Evolutionary conservation across 2,329 filamentous ascomycete species (phyloP).

Genomic region (Nemania sp.): DNA sequence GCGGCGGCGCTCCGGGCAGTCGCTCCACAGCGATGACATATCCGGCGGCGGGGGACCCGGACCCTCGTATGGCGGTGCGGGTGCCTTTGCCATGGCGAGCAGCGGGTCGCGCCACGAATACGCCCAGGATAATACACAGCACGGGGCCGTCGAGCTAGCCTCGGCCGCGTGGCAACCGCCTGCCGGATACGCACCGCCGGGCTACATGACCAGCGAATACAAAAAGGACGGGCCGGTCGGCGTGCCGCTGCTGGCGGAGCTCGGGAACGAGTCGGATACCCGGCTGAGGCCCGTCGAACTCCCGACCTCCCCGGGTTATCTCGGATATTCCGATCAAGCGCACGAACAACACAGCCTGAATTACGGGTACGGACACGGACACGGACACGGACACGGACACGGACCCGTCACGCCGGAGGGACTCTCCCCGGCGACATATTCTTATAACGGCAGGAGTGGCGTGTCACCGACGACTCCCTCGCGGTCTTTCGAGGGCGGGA

Average conservation of each 20-base stretch:
- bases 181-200: conserved; percentile 10
- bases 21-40: conserved; percentile 9
- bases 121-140: conserved; percentile 34
- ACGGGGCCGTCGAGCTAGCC: conserved; percentile 29
- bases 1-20: conserved; percentile 27
- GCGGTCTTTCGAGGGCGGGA: conserved; percentile 11
- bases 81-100: neutral
- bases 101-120: conserved; percentile 20
- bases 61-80: neutral
- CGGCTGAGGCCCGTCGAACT: conserved; percentile 27
- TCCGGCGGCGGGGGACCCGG: conserved; percentile 13
- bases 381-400: neutral
- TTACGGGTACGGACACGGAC: neutral
- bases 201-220: conserved; percentile 11
- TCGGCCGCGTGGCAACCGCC: conserved; percentile 24
- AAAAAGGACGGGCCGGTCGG: conserved; percentile 16
- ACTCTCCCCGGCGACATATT: conserved; percentile 11
- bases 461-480: conserved; percentile 13
- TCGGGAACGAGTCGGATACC: conserved; percentile 16
- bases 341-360: neutral
- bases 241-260: conserved; percentile 34
- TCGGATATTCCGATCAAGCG: conserved; percentile 12
- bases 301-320: conserved; percentile 16
- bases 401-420: conserved; percentile 3
- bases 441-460: conserved; percentile 9